Evolutionary conservation across 345 rosid species (phyloP).

Genomic region (Syzygium aromaticum): DNA sequence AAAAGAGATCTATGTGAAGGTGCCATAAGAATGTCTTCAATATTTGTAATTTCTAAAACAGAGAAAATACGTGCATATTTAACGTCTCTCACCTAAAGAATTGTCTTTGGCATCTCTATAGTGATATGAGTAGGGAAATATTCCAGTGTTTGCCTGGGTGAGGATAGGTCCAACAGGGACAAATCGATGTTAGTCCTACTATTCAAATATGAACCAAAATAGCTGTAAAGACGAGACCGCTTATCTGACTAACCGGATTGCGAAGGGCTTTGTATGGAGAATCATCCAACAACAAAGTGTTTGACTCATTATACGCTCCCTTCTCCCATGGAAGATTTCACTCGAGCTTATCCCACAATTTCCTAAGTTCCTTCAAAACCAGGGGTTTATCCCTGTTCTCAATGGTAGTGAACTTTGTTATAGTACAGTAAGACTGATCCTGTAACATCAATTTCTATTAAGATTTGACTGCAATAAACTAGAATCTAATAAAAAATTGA

Average conservation of each 20-base stretch:
- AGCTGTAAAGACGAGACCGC: not conserved
- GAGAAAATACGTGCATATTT: not conserved
- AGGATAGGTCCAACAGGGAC: not conserved
- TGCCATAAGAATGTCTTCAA: not conserved
- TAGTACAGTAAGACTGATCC: constrained; percentile 51
- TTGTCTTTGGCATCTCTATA: constrained; percentile 32
- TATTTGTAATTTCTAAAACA: not conserved
- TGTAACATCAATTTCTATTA: constrained; percentile 12
- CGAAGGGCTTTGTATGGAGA: constrained; percentile 82
- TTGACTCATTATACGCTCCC: constrained; percentile 54
- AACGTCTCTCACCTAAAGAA: constrained; percentile 56
- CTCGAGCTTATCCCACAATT: constrained; percentile 48
- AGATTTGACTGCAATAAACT: not conserved
- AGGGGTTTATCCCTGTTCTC: constrained; percentile 53
- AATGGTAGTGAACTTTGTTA: constrained; percentile 37
- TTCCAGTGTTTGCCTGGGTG: constrained; percentile 56
- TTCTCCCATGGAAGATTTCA: constrained; percentile 42
- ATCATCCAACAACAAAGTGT: constrained; percentile 79
- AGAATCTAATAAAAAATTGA: no score
- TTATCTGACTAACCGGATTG: constrained; percentile 51
- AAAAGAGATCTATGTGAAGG: not conserved
- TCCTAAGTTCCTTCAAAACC: constrained; percentile 68
- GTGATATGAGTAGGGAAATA: constrained; percentile 61
- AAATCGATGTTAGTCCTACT: not conserved
- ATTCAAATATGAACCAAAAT: not conserved